Conservation (phyloP, 2,329 filamentous ascomycete species). For the Phialocephala subalpina region DNA sequence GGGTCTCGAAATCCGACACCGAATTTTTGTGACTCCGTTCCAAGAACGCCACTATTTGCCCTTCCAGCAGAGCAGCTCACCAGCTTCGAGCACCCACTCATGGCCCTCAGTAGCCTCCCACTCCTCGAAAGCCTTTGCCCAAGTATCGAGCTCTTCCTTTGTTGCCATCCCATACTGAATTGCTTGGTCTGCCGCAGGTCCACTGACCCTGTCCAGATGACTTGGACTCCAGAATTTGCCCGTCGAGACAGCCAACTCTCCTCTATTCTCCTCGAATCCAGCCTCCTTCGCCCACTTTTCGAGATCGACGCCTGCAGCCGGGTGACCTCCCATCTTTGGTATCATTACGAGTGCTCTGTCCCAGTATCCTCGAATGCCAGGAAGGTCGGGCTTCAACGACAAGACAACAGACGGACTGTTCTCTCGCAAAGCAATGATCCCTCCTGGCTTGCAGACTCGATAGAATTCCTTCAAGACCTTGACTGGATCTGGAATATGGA, state of each 20-base stretch:
- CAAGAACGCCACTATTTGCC: slow-evolving; percentile 6
- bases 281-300: slow-evolving; percentile 28
- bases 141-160: slow-evolving; percentile 43
- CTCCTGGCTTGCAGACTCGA: slow-evolving; percentile 59
- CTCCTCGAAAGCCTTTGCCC: slow-evolving; percentile 45
- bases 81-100: slow-evolving; percentile 21
- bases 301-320: slow-evolving; percentile 24
- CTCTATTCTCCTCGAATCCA: slow-evolving; percentile 17
- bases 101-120: slow-evolving; percentile 37
- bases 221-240: slow-evolving; percentile 22
- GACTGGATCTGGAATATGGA: slow-evolving; percentile 60
- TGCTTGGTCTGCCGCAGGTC: slow-evolving; percentile 41
- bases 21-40: too few species aligned
- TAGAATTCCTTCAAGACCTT: slow-evolving; percentile 60
- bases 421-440: slow-evolving; percentile 59
- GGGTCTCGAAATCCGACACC: too few species aligned
- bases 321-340: slow-evolving; percentile 24
- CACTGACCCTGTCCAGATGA: slow-evolving; percentile 38
- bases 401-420: slow-evolving; percentile 7
- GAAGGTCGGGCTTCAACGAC: slow-evolving; percentile 28
- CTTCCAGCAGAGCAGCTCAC: slow-evolving; percentile 26
- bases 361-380: slow-evolving; percentile 26
- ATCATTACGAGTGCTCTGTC: slow-evolving; percentile 12
- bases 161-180: slow-evolving; percentile 44
- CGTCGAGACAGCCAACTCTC: slow-evolving; percentile 17